These are phyloP conservation scores for Alternaria infectoria DNA, from an alignment of 2,329 filamentous ascomycete genomes.

Conservation along the genomic window DNA sequence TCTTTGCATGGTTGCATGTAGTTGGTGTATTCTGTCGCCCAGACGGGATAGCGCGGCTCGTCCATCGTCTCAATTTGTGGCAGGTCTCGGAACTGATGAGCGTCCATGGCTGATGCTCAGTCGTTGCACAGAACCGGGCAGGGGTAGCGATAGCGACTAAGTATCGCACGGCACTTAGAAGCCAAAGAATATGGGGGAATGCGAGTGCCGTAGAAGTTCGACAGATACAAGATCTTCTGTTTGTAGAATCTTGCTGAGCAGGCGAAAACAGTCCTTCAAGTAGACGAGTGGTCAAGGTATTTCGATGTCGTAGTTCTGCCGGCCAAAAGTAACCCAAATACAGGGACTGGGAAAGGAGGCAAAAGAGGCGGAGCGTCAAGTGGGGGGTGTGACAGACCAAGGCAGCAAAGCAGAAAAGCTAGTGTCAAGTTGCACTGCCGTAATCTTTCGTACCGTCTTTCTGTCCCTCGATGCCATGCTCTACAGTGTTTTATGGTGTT, in stretches of 20 bases:
- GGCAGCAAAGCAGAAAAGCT: constrained; percentile 30
- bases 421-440: constrained; percentile 38
- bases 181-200: neutral
- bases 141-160: neutral
- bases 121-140: neutral
- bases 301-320: constrained; percentile 1
- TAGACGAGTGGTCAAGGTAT: neutral
- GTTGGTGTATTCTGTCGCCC: constrained; percentile 18
- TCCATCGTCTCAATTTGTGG: constrained; percentile 38
- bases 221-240: neutral
- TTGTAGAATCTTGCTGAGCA: constrained; percentile 1
- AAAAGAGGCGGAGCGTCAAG: constrained; percentile 38
- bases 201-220: constrained; percentile 2
- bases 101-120: constrained; percentile 15
- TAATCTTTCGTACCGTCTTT: constrained; percentile 26
- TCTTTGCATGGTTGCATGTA: constrained; percentile 22
- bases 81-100: constrained; percentile 38
- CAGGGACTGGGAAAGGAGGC: constrained; percentile 16
- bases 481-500: constrained; percentile 39
- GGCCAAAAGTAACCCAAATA: constrained; percentile 13
- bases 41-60: constrained; percentile 19
- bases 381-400: constrained; percentile 16
- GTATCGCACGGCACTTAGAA: neutral
- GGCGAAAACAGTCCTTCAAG: neutral
- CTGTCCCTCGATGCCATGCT: constrained; percentile 26